Percentiles rank a stretch among this genome's conserved stretches.
Evolutionary conservation across 176 grass and related monocot species (phyloP).

Genomic region (Carex myosuroides): DNA sequence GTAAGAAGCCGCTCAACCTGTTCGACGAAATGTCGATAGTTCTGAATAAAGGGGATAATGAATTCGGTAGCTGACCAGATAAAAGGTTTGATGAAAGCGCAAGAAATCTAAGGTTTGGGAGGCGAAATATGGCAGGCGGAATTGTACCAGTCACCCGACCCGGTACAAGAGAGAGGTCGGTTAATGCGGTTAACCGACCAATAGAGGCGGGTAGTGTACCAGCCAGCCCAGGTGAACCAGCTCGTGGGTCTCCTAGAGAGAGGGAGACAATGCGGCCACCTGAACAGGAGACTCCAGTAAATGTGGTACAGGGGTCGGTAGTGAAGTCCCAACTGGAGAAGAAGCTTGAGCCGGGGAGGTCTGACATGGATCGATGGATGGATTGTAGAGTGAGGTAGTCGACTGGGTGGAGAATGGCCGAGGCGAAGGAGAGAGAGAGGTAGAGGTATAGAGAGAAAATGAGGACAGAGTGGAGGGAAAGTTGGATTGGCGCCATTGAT

Average conservation of each 20-base stretch:
- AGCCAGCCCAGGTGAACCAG: conserved; percentile 42
- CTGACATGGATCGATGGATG: conserved; percentile 33
- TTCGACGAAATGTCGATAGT: conserved; percentile 69
- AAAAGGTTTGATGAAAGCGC: conserved; percentile 52
- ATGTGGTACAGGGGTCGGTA: conserved; percentile 45
- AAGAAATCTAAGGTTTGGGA: conserved; percentile 56
- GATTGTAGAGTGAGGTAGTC: conserved; percentile 59
- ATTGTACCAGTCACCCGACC: conserved; percentile 41
- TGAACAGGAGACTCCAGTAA: conserved; percentile 51
- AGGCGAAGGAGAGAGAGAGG: neutral
- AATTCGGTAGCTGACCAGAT: conserved; percentile 28
- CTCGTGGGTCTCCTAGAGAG: conserved; percentile 62
- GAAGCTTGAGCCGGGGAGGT: conserved; percentile 50
- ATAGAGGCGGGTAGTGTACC: conserved; percentile 36
- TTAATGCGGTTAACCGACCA: conserved; percentile 31
- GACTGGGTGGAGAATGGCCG: conserved; percentile 53
- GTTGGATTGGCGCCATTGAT: conserved; percentile 12
- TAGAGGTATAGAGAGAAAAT: neutral
- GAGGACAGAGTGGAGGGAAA: neutral
- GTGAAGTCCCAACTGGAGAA: conserved; percentile 81
- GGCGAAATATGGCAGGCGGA: conserved; percentile 24
- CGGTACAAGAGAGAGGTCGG: conserved; percentile 58
- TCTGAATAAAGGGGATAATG: conserved; percentile 34
- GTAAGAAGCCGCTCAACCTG: conserved; percentile 36
- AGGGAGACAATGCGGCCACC: conserved; percentile 41